Percentiles rank a stretch among this genome's conserved stretches.
phyloP scores from a whole-genome alignment of 1,284 basidiomycete species.

The Boletus coffeatus region DNA sequence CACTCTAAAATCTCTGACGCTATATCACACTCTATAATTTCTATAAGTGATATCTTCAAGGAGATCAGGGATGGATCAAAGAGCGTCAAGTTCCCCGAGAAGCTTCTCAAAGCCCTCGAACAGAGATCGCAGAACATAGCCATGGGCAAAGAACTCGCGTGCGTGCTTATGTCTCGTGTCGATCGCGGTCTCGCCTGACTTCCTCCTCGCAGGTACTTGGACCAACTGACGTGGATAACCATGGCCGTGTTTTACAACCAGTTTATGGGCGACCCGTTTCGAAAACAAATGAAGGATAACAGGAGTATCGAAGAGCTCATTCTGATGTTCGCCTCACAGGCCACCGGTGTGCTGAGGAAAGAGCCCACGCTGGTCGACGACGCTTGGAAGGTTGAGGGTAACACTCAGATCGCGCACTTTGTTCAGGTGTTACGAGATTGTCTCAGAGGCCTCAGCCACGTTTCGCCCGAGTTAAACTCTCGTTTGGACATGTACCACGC shows the following conservation, averaged over 20 bases:
- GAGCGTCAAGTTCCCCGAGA: constrained; percentile 89
- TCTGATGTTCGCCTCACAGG: constrained; percentile 89
- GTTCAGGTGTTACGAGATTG: constrained; percentile 82
- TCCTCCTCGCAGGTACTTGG: constrained; percentile 59
- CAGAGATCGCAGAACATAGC: constrained; percentile 84
- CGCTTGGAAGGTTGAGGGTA: constrained; percentile 90
- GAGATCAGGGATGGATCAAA: constrained; percentile 71
- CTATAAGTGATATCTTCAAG: constrained; percentile 79
- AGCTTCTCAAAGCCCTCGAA: constrained; percentile 84
- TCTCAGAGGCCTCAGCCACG: constrained; percentile 65
- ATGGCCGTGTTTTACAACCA: constrained; percentile 90
- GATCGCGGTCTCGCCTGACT: constrained; percentile 7
- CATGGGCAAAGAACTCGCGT: constrained; percentile 87
- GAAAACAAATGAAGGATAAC: constrained; percentile 90
- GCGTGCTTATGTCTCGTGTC: constrained; percentile 32
- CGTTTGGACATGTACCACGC: constrained; percentile 80
- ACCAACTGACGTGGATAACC: constrained; percentile 81
- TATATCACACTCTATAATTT: constrained; percentile 67
- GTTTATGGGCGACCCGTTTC: constrained; percentile 79
- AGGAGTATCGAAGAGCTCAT: constrained; percentile 97
- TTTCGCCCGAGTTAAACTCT: constrained; percentile 76
- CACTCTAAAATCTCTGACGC: constrained; percentile 58
- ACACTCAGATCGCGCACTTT: constrained; percentile 86
- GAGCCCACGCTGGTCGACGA: constrained; percentile 70
- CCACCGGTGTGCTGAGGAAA: constrained; percentile 81